Conservation (phyloP, 495 filamentous ascomycete genomes). For the Rostrohypoxylon terebratum region DNA sequence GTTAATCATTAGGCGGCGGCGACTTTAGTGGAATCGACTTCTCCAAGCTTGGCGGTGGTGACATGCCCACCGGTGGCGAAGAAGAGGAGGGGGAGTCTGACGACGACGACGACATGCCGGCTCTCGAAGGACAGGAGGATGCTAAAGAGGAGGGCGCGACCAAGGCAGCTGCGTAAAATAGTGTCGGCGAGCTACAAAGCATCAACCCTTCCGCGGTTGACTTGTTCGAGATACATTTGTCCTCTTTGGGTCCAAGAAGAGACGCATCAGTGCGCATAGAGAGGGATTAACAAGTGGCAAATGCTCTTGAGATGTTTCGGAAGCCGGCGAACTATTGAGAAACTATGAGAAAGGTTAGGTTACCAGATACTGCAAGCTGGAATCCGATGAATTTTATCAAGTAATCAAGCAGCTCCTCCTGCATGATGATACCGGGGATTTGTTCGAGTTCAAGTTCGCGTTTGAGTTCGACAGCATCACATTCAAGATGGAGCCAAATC, state of each 20-base stretch:
- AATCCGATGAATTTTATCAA: conserved; percentile 41
- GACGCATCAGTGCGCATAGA: conserved; percentile 23
- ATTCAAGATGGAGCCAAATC: conserved; percentile 18
- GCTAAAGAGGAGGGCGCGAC: conserved; percentile 63
- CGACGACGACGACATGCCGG: conserved; percentile 57
- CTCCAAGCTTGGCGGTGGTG: conserved; percentile 84
- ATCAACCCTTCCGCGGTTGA: conserved; percentile 30
- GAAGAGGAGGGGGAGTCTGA: conserved; percentile 68
- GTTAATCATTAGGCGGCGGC: conserved; percentile 56
- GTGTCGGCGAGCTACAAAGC: conserved; percentile 27
- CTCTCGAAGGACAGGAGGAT: conserved; percentile 58
- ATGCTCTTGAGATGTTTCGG: conserved; percentile 43
- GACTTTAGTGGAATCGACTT: conserved; percentile 84
- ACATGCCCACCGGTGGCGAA: conserved; percentile 62
- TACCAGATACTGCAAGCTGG: conserved; percentile 40
- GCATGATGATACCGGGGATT: conserved; percentile 29
- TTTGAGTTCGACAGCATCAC: conserved; percentile 20
- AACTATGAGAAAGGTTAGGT: conserved; percentile 40
- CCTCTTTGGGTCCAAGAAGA: conserved; percentile 25
- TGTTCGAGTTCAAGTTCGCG: conserved; percentile 7
- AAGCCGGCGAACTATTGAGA: conserved; percentile 44
- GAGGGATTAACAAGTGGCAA: conserved; percentile 32
- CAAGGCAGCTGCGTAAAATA: conserved; percentile 52
- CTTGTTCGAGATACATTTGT: conserved; percentile 25
- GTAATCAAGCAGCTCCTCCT: conserved; percentile 38